These are phyloP conservation scores for Vigna unguiculata DNA, from an alignment of 306 rosid species.

Conservation along the genomic window DNA sequence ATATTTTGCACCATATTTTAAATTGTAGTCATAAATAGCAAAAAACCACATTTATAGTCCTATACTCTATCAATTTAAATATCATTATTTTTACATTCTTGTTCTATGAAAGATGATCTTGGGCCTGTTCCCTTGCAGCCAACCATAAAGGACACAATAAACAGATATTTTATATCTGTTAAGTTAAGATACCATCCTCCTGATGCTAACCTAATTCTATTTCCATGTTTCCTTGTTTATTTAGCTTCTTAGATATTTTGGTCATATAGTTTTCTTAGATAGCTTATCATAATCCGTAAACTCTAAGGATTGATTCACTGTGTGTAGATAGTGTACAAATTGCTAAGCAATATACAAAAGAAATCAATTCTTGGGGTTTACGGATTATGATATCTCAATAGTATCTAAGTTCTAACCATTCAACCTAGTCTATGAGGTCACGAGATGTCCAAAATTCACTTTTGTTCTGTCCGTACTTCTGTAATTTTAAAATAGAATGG, in stretches of 20 bases:
- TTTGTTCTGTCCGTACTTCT: not conserved
- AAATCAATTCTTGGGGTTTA: not conserved
- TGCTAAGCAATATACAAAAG: not conserved
- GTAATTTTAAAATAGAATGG: not conserved
- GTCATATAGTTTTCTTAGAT: not conserved
- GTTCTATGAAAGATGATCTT: slow-evolving; percentile 12
- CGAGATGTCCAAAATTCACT: not conserved
- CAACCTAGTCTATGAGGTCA: slow-evolving; percentile 8
- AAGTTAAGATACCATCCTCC: not conserved
- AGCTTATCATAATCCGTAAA: not conserved
- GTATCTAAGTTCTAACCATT: not conserved
- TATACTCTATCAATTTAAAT: not conserved
- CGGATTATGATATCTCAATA: too few species aligned
- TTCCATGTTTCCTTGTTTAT: not conserved
- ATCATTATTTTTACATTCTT: not conserved
- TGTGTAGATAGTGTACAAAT: not conserved
- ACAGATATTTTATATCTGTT: not conserved
- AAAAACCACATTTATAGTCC: slow-evolving; percentile 19
- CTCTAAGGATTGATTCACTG: not conserved
- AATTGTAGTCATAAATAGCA: slow-evolving; percentile 5
- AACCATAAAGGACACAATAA: slow-evolving; percentile 11
- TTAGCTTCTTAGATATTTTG: not conserved
- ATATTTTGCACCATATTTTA: not conserved
- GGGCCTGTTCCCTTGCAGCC: slow-evolving; percentile 21
- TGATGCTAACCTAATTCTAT: not conserved